These are phyloP conservation scores for Tylopilus cervinicoccineus DNA, from an alignment of 768 basidiomycete species.

Conservation along the genomic window DNA sequence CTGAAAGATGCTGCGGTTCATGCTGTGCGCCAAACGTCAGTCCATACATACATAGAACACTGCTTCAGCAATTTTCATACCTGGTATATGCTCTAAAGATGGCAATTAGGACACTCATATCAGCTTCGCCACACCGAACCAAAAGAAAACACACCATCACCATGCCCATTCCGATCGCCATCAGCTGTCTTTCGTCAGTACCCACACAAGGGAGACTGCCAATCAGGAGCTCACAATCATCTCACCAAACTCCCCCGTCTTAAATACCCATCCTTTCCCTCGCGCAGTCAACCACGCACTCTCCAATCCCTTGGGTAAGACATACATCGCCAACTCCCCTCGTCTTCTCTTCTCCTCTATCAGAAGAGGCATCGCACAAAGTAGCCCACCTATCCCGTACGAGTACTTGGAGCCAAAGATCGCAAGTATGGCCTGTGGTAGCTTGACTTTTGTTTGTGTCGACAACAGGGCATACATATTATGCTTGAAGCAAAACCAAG, in stretches of 20 bases:
- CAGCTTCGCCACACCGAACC: neutral
- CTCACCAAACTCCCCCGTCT: constrained; percentile 67
- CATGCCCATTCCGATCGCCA: constrained; percentile 84
- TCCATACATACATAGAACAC: neutral
- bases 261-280: constrained; percentile 71
- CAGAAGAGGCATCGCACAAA: constrained; percentile 74
- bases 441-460: constrained; percentile 30
- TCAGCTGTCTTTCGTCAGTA: constrained; percentile 37
- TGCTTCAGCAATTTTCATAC: constrained; percentile 21
- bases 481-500: constrained; percentile 64
- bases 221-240: constrained; percentile 45
- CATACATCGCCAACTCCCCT: constrained; percentile 90
- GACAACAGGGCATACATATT: constrained; percentile 49
- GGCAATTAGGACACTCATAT: neutral
- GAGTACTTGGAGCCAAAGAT: constrained; percentile 63
- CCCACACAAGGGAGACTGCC: neutral
- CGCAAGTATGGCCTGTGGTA: constrained; percentile 48
- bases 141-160: constrained; percentile 60
- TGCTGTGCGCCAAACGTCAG: constrained; percentile 32
- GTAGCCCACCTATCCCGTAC: constrained; percentile 71
- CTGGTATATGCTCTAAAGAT: constrained; percentile 71
- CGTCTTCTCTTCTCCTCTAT: constrained; percentile 87
- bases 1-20: constrained; percentile 79
- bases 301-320: constrained; percentile 85
- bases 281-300: constrained; percentile 82